Percentiles rank a stretch among this genome's conserved stretches.
phyloP scores from a whole-genome alignment of 164 flowering plant genomes.

The Amborella trichopoda region DNA sequence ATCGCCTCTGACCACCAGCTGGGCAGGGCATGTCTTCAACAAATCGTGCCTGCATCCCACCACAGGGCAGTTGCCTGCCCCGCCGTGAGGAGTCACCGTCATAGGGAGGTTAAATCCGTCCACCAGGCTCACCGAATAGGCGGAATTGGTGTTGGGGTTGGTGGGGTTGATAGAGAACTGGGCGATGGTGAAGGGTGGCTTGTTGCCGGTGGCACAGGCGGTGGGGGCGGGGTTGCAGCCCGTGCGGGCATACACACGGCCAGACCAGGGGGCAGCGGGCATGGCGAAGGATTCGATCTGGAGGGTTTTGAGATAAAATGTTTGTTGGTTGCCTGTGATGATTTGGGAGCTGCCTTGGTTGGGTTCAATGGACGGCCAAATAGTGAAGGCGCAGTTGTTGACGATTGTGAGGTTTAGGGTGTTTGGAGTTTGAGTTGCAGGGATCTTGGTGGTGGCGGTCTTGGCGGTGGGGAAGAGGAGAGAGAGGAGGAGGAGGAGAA shows the following conservation, averaged over 20 bases:
- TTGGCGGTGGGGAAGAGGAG: too few species aligned
- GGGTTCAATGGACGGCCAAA: too few species aligned
- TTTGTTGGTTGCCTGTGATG: too few species aligned
- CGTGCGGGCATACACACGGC: slow-evolving; percentile 70
- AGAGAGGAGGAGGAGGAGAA: too few species aligned
- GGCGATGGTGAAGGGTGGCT: slow-evolving; percentile 55
- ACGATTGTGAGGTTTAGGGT: too few species aligned
- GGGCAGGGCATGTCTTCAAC: slow-evolving; percentile 58
- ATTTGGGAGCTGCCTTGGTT: too few species aligned
- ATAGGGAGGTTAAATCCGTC: slow-evolving; percentile 77
- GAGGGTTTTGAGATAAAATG: too few species aligned
- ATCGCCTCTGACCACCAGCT: not conserved
- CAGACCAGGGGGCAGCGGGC: too few species aligned
- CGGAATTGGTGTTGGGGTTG: slow-evolving; percentile 36
- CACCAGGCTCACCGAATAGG: slow-evolving; percentile 70
- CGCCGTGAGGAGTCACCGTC: slow-evolving; percentile 25
- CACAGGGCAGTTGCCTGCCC: slow-evolving; percentile 30
- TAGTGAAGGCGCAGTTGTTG: too few species aligned
- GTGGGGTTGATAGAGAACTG: slow-evolving; percentile 42
- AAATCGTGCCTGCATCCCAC: slow-evolving; percentile 67
- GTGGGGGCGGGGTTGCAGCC: slow-evolving; percentile 40
- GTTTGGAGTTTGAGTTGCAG: too few species aligned
- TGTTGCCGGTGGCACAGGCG: slow-evolving; percentile 39
- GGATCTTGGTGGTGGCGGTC: too few species aligned
- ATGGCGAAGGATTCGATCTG: too few species aligned